Conservation (phyloP, 768 basidiomycete genomes). For the Tephrocybe sp. region DNA sequence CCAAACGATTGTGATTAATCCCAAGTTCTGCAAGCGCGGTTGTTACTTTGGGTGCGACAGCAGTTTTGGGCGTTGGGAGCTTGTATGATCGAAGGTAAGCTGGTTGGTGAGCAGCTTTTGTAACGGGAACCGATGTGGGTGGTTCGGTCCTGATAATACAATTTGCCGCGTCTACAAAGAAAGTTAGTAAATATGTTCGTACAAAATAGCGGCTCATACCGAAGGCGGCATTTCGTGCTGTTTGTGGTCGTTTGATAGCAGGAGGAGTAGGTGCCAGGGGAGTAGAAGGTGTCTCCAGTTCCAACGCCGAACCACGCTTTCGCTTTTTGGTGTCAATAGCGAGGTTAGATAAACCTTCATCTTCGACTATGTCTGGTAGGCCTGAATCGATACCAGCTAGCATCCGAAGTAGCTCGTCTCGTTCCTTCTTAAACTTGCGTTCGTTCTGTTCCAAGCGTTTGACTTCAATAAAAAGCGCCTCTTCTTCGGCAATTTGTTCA, state of each 20-base stretch:
- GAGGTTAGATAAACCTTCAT: constrained; percentile 54
- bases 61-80: constrained; percentile 74
- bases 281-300: constrained; percentile 49
- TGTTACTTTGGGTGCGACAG: constrained; percentile 71
- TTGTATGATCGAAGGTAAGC: constrained; percentile 87
- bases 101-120: constrained; percentile 76
- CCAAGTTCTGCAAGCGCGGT: constrained; percentile 77
- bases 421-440: constrained; percentile 79
- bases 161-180: constrained; percentile 55
- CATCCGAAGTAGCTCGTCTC: constrained; percentile 82
- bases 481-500: constrained; percentile 91
- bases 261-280: constrained; percentile 35
- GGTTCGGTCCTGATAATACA: constrained; percentile 73
- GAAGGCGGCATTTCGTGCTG: constrained; percentile 55
- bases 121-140: constrained; percentile 48
- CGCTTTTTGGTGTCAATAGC: constrained; percentile 56
- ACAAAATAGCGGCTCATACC: constrained; percentile 36
- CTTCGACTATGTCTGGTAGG: constrained; percentile 68
- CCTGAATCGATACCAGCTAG: constrained; percentile 88
- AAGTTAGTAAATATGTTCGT: background rate
- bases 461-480: constrained; percentile 88
- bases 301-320: constrained; percentile 46
- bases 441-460: constrained; percentile 95
- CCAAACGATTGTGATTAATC: constrained; percentile 67
- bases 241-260: constrained; percentile 39